Percentiles rank a stretch among this genome's conserved stretches.
phyloP scores from a whole-genome alignment of 306 rosid genomes.

The Pterocarpus macrocarpus region DNA sequence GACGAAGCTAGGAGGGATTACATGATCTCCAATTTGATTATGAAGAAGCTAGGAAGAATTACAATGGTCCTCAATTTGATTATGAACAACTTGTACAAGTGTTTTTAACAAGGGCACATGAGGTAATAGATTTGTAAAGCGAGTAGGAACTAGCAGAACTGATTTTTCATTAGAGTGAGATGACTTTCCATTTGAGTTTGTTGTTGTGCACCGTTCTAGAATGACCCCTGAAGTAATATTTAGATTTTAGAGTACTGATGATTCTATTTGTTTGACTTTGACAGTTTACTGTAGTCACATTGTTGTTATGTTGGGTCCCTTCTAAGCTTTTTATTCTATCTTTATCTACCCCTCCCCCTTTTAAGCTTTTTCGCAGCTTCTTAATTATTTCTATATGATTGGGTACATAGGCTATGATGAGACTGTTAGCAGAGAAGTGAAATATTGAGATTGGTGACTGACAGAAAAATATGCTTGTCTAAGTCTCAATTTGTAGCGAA shows the following conservation, averaged over 20 bases:
- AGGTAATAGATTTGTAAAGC: conserved; percentile 71
- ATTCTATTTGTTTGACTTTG: conserved; percentile 55
- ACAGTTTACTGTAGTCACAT: conserved; percentile 33
- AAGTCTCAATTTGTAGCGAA: too few species aligned
- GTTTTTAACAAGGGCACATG: conserved; percentile 51
- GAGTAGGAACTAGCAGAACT: conserved; percentile 75
- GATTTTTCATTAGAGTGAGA: conserved; percentile 67
- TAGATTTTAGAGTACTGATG: conserved; percentile 60
- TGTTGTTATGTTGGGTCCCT: conserved; percentile 25
- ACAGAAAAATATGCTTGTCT: background rate
- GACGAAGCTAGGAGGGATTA: conserved; percentile 48
- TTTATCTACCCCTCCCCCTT: background rate
- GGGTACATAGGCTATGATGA: background rate
- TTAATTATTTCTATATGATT: too few species aligned
- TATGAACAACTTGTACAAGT: conserved; percentile 61
- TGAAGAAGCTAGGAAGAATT: conserved; percentile 47
- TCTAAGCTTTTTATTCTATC: background rate
- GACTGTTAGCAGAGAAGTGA: background rate
- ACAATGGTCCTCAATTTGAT: conserved; percentile 52
- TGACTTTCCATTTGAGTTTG: conserved; percentile 60
- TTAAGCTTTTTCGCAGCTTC: too few species aligned
- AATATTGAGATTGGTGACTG: background rate
- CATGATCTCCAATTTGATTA: conserved; percentile 46
- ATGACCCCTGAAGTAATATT: conserved; percentile 41
- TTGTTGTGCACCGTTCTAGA: conserved; percentile 56